Conservation (phyloP, 2,329 filamentous ascomycete species). For the Penicillium sp. region DNA sequence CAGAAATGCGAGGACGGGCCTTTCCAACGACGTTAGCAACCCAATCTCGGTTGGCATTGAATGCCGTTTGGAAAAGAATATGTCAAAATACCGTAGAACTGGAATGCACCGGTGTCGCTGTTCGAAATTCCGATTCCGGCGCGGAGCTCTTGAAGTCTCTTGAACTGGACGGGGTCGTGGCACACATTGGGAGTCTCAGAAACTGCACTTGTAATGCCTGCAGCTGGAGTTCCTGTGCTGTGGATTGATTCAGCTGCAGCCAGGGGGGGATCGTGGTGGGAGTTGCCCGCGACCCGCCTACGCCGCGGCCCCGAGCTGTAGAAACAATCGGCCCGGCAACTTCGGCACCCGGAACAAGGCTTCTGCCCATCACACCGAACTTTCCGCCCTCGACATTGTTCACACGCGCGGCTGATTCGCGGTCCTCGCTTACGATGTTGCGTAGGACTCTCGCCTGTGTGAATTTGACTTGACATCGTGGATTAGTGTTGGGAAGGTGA, state of each 20-base stretch:
- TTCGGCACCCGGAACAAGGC: not conserved
- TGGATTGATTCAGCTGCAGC: not conserved
- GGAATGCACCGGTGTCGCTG: slow-evolving; percentile 13
- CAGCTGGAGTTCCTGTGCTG: not conserved
- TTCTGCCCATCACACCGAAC: not conserved
- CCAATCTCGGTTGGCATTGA: not conserved
- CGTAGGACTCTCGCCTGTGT: not conserved
- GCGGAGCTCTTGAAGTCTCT: slow-evolving; percentile 16
- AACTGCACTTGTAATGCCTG: not conserved
- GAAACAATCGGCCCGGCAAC: not conserved
- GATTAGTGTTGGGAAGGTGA: too few species aligned
- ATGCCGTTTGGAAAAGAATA: not conserved
- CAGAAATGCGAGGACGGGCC: slow-evolving; percentile 17
- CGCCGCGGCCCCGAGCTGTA: not conserved
- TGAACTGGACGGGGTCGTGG: not conserved
- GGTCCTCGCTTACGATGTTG: not conserved
- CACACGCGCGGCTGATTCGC: not conserved
- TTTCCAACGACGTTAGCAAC: not conserved
- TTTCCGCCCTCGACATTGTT: not conserved
- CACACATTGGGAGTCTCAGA: too few species aligned
- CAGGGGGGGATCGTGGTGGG: not conserved
- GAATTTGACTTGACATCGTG: too few species aligned
- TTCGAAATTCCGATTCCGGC: slow-evolving; percentile 18
- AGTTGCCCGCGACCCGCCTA: not conserved
- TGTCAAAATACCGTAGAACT: slow-evolving; percentile 14